Evolutionary conservation across 768 basidiomycete genomes (phyloP), one percentile per base, ranked within the genome.

Genomic region (Tylopilus balloui): DNA sequence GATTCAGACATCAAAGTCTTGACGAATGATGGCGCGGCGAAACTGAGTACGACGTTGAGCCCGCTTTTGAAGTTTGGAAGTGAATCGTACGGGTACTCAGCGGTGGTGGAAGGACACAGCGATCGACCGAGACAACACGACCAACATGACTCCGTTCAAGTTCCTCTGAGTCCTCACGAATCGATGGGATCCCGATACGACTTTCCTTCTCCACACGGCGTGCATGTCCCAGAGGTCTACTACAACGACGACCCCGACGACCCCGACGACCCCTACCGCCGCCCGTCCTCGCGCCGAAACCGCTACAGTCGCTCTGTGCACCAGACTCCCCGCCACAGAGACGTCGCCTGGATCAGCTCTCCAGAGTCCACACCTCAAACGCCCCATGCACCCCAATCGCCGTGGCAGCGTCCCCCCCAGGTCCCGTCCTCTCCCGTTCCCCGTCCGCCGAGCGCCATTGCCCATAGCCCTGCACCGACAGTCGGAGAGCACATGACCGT

Each of bases 401-500:
- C 47, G 0, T 51, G 53, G 51, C 4, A 38, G 4, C 46, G 48
- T 40, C 25, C 50, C 11, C 27, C 32, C 1, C 50, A 38, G 6
- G 39, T 14, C 8, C 54, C 55, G 2, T 51, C 54, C 19, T 41
- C 61, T 4, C 53, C 62, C 6, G 27, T n/a, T 10, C 50, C 45
- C 21, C 46, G 57, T 15, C 52, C 57, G 8, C 53, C 53, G 15
- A 52, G 47, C 35, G 9, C 17, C 27, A 38, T 39, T 14, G 50
- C 53, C 4, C 48, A 64, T 10, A 66, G 65, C n/a, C 63, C 55
- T 2, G 55, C 48, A 13, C 50, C 53, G 6, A 57, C 66, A 3
- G 60, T 66, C n/a, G 65, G 62, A 19, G 65, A 66, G 36, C 66
- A 60, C 29, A 66, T 66, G 65, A 37, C 24, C 2, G 38, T 68